phyloP scores from a whole-genome alignment of 2,329 filamentous ascomycete species.

The Cladosporium halotolerans region DNA sequence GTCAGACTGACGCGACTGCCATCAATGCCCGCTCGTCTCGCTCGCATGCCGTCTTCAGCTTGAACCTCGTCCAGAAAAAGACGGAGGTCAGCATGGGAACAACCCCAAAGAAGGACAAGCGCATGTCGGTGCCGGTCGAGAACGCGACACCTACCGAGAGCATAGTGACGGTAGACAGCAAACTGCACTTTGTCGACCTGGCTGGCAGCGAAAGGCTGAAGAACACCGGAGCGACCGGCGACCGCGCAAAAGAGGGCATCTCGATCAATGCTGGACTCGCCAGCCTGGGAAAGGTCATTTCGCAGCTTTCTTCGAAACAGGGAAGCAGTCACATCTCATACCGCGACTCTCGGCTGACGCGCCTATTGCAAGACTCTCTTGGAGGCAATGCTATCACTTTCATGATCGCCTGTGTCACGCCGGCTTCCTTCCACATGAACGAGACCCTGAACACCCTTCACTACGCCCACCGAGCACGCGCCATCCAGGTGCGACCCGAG shows the following conservation, averaged over 20 bases:
- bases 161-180: constrained; percentile 88
- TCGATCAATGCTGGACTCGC: constrained; percentile 96
- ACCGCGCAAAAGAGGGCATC: constrained; percentile 90
- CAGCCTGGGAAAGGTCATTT: constrained; percentile 94
- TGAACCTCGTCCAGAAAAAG: constrained; percentile 87
- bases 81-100: constrained; percentile 37
- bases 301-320: constrained; percentile 86
- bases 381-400: constrained; percentile 97
- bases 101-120: constrained; percentile 64
- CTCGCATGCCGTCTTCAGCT: constrained; percentile 92
- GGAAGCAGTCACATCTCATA: constrained; percentile 90
- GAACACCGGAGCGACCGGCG: constrained; percentile 92
- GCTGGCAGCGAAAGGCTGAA: constrained; percentile 95
- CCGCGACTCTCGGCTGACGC: constrained; percentile 93
- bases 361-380: constrained; percentile 89
- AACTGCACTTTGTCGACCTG: constrained; percentile 96
- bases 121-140: constrained; percentile 80
- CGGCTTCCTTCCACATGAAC: constrained; percentile 92
- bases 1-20: constrained; percentile 93
- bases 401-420: constrained; percentile 98
- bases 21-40: constrained; percentile 97
- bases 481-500: constrained; percentile 94
- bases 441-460: constrained; percentile 95
- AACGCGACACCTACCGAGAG: constrained; percentile 46
- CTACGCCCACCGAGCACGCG: constrained; percentile 90